A percentile compares a stretch with the other conserved stretches of the same genome.
Evolutionary conservation across 129 eudicot species (phyloP).

Genomic region (Cynara cardunculus): DNA sequence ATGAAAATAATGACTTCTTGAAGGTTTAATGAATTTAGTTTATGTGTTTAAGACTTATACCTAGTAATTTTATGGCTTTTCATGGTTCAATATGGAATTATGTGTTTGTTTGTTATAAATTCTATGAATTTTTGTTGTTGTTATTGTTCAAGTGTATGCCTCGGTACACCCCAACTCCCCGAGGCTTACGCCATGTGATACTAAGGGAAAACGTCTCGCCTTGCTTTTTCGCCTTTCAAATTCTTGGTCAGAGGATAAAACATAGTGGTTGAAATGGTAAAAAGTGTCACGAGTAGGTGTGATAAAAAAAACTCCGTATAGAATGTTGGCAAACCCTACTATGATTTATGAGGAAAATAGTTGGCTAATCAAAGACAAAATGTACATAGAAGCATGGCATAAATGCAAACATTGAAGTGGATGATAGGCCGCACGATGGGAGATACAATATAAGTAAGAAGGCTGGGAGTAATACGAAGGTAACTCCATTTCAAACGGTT

Average conservation of each 20-base stretch:
- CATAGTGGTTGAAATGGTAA: background rate
- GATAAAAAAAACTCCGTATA: background rate
- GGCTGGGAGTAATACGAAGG: background rate
- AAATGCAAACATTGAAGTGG: background rate
- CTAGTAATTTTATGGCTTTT: background rate
- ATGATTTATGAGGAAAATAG: background rate
- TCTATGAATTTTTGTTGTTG: background rate
- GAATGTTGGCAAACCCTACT: background rate
- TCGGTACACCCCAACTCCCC: background rate
- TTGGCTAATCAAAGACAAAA: background rate
- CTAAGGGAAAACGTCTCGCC: no score
- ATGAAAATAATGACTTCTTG: background rate
- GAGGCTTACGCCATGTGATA: background rate
- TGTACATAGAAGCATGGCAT: background rate
- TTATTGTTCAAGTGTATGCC: background rate
- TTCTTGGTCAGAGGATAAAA: background rate
- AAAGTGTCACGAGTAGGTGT: background rate
- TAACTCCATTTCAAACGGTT: background rate
- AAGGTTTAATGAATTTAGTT: no score
- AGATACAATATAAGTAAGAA: background rate
- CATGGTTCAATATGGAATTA: background rate
- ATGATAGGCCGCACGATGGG: background rate
- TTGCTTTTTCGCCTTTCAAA: no score
- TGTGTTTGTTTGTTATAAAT: background rate
- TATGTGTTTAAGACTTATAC: no score